Base-by-base conservation (phyloP, 306 rosid genomes). In the Mimosa bimucronata region DNA sequence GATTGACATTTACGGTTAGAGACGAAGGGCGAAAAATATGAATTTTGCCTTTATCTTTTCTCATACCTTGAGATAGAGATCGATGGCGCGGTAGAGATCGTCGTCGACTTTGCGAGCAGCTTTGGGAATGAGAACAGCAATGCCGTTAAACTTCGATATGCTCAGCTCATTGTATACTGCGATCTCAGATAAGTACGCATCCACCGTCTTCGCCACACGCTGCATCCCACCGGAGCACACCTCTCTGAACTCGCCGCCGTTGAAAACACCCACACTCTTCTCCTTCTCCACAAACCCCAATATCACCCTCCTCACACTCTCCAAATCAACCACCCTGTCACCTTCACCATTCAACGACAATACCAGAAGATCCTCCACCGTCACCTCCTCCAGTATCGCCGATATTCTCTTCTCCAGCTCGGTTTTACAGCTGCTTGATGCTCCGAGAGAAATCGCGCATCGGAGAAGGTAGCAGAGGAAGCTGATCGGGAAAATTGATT, bases 381-480 rank as follows among this genome's bases (percentile, higher is more conserved):
- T 83, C 80, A 87, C 94, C 80, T 93, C 96, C 68, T 91, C 98
- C 9, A 95, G 79, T 0, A 88, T 86, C 52, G 67, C 82, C 12
- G 92, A 79, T 55, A 91, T 84, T 21, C 92, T 75, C 78, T 85
- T 89, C 90, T 95, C 97, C 18, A 92, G 87, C 79, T 92, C 93
- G 80, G 72, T 83, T 85, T 80, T 92, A 84, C 94, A 88, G 7
- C 60, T 41, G 12, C 46, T 52, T 3, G 93, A 88, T 1, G 91
- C 90, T 69, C 60, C 77, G 26, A 92, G 87, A 48, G 80, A 83
- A 46, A 78, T 90, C 3, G 92, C 93, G 18, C 93, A 88, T 0
- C 97, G 88, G 73, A 92, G 94, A 21, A 91, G 83, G 73, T 90
- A 88, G 82, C 97, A 91, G 84, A 95, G 96, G 85, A 91, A 92